Evolutionary conservation across 345 rosid species (phyloP).

Genomic region (Noccaea caerulescens): DNA sequence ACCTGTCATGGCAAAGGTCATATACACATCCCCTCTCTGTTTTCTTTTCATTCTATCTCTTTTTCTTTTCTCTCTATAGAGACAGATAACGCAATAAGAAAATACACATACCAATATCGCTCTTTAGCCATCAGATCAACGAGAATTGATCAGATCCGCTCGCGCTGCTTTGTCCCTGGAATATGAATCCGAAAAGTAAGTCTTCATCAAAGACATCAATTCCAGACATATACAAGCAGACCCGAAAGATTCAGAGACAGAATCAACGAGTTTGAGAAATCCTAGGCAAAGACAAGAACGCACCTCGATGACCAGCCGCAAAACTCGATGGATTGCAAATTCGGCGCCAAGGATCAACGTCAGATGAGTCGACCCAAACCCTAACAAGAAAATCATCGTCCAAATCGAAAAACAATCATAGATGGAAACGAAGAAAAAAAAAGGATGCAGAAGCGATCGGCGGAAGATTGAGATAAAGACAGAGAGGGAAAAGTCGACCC

Average conservation of each 20-base stretch:
- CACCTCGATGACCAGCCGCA: not conserved
- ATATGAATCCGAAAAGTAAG: not conserved
- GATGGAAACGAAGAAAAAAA: not conserved
- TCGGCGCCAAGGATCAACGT: not conserved
- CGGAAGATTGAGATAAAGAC: not conserved
- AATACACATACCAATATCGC: not conserved
- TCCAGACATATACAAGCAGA: not conserved
- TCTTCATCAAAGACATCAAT: not conserved
- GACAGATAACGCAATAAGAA: not conserved
- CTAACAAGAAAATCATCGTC: not conserved
- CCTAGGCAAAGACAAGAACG: not conserved
- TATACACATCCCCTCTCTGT: not conserved
- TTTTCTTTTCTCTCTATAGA: no score
- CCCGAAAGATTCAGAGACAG: not conserved
- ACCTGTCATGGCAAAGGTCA: conserved; percentile 38
- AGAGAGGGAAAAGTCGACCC: not conserved
- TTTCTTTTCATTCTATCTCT: not conserved
- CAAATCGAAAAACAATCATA: not conserved
- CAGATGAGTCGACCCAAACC: conserved; percentile 7
- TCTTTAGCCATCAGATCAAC: conserved; percentile 5
- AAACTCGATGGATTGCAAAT: not conserved
- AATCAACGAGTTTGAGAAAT: not conserved
- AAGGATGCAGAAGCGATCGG: not conserved
- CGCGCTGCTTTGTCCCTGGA: not conserved
- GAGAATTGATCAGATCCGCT: conserved; percentile 5